Base-by-base conservation (phyloP, 2,329 filamentous ascomycete genomes). In the Microcyclospora pomicola region DNA sequence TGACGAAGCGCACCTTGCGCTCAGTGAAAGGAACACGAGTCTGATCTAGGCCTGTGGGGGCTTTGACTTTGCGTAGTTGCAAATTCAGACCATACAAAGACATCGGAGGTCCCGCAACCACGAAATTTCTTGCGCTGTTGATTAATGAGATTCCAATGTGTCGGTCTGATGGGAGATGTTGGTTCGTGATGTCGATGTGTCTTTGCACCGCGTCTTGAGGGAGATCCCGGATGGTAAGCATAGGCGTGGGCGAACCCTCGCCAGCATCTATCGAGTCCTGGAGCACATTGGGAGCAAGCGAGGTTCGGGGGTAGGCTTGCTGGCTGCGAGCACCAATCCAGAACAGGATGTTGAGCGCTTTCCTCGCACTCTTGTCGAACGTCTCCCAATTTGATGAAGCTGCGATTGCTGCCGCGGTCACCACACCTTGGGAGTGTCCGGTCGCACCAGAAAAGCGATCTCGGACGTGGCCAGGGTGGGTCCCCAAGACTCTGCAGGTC, bases 281-380 rank as follows among this genome's bases (percentile, higher is more conserved):
- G 38, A 98, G 72, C 55, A 88, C 84, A 33, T 77, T 82, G 0
- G 91, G 92, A 3, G 87, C 85, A 53, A 98, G 73, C 27, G 91
- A 96, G 3, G 91, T 98, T 50, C 83, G 78, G 30, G 91, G 92
- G 64, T 95, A 98, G 2, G 87, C 87, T 63, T 98, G 91, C 62
- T 98, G 91, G 61, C 88, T 95, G 55, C 91, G 81, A 43, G 88
- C 79, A 58, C 92, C 91, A 49, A 98, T 94, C 91, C 91, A 98
- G 71, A 98, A 98, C 24, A 98, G 80, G 54, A 95, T 84, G 24
- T 83, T 91, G 46, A 98, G 68, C 2, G 88, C 82, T 49, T 84
- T 78, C 52, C 72, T 79, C 39, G 85, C 75, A 39, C 84, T 76
- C 54, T 82, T 78, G 48, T 82, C 76, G 60, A 91, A 98, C 1